Base-by-base conservation (phyloP, 2,329 filamentous ascomycete genomes). In the Thelonectria discophora region DNA sequence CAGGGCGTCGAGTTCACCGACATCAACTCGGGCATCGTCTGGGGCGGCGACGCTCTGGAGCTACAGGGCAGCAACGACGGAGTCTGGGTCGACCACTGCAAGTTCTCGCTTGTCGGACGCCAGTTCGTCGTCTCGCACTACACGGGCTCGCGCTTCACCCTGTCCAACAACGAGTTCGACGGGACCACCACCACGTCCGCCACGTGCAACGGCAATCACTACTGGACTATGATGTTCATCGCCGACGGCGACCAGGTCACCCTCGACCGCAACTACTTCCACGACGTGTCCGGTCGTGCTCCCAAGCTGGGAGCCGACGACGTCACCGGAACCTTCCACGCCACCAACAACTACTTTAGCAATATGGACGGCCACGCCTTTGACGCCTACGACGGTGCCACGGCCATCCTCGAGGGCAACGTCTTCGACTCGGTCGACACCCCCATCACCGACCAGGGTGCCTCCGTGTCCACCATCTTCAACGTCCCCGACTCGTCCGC, bases 1-100 rank as follows among this genome's bases (percentile, higher is more conserved):
- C 81, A 81, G 53, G 84, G 84, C 71, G 67, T 85, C 15, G 78
- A 78, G 55, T 77, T 84, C 64, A 80, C 80, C 63, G 58, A 74
- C 30, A 77, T 83, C 50, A 81, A 81, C 73, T 69, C 78, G 1
- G 76, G 63, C 65, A 73, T 66, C 68, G 69, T 71, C 2, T 71
- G 69, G 69, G 69, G 69, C 2, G 69, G 69, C 0, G 69, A 81
- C 39, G 78, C 75, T 6, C 77, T 81, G 43, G 79, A 77, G n/a
- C 68, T 81, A 4, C 46, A 63, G 53, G 74, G 79, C 48, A 65
- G 73, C 6, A 69, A 69, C 18, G 68, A 71, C 4, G 66, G 66
- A 51, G 65, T 71, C 2, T 76, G 74, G 74, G 72, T 76, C 3
- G 74, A 76, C 27, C 74, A 76, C 55, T 72, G 69, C 69, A 79